A percentile compares a stretch with the other conserved stretches of the same genome.
phyloP scores from a whole-genome alignment of 139 green algal genomes.

The Coelastrella sp. region DNA sequence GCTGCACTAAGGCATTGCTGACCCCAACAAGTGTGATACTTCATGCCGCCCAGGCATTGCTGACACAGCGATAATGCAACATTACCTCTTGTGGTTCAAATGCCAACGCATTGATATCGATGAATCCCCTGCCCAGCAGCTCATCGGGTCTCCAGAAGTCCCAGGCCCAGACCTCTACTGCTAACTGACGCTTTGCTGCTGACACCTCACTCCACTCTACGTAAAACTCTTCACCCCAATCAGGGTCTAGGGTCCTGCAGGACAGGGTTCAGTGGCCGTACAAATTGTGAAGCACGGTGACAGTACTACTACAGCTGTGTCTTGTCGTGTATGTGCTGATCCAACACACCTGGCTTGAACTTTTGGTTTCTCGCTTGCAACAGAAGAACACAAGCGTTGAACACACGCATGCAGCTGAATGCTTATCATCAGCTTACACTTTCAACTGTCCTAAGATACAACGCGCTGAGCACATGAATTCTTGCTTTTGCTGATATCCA shows the following conservation, averaged over 20 bases:
- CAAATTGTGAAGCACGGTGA: no score
- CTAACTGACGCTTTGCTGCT: slow-evolving; percentile 6
- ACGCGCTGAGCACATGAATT: no score
- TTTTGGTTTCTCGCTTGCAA: no score
- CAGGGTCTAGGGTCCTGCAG: slow-evolving; percentile 37
- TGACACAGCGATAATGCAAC: neutral
- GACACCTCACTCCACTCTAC: slow-evolving; percentile 14
- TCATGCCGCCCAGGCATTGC: no score
- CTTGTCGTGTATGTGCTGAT: no score
- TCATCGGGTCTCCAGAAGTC: slow-evolving; percentile 51
- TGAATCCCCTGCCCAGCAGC: slow-evolving; percentile 43
- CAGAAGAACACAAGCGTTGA: neutral
- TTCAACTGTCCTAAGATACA: no score
- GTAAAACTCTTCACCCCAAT: slow-evolving; percentile 47
- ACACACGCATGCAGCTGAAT: no score
- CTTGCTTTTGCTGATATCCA: no score
- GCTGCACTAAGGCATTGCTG: no score
- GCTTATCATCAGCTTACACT: no score
- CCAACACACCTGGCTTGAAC: neutral
- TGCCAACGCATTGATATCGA: slow-evolving; percentile 36
- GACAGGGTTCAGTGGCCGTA: neutral
- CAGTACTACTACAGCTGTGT: no score
- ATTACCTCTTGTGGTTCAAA: slow-evolving; percentile 49
- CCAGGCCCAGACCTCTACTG: slow-evolving; percentile 37
- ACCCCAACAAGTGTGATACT: no score